Base-by-base conservation (phyloP, 2,329 filamentous ascomycete genomes). In the Cladosporium sp. region DNA sequence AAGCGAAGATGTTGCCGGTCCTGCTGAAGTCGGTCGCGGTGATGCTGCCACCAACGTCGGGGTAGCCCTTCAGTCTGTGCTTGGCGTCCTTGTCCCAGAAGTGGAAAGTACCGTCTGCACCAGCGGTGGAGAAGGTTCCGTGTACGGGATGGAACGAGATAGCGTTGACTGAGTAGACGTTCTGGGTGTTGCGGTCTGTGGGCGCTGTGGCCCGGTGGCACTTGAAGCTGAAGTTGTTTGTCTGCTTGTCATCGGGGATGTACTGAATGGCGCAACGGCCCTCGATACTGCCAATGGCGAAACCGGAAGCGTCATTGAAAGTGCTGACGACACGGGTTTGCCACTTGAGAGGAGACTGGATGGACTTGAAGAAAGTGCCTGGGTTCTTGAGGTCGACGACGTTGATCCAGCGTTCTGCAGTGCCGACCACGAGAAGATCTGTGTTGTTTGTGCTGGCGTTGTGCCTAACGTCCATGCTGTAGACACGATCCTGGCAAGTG, bases 231-330 rank as follows among this genome's bases (percentile, higher is more conserved):
- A 99, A 99, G 79, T 99, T 97, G 69, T 87, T 89, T 62, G 73
- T 75, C 48, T 63, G 59, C 71, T 99, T 91, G 75, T 97, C 97
- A 42, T 99, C 94, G 68, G 99, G 93, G 35, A 97, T 91, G 68
- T 99, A 97, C 72, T 99, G 94, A 62, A 99, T 99, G 1, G 94
- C 94, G 73, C 94, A 99, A 57, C 94, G 88, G 28, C 94, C 94
- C 73, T 99, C 94, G 67, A 99, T 96, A 71, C 90, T 96, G 56
- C 94, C 94, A 51, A 99, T 90, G 1, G 94, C 94, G 70, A 96
- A 99, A 5, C 94, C 94, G 0, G 86, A 86, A 6, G 91, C 89
- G 71, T 99, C 93, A 13, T 87, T 86, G 73, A 99, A 99, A 78
- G 93, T 97, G 77, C 89, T 94, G 52, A 97, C 90, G 12, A 95